A percentile compares a stretch with the other conserved stretches of the same genome.
These are phyloP conservation scores for Pachysandra terminalis DNA, from an alignment of 164 flowering plant species.

Conservation along the genomic window DNA sequence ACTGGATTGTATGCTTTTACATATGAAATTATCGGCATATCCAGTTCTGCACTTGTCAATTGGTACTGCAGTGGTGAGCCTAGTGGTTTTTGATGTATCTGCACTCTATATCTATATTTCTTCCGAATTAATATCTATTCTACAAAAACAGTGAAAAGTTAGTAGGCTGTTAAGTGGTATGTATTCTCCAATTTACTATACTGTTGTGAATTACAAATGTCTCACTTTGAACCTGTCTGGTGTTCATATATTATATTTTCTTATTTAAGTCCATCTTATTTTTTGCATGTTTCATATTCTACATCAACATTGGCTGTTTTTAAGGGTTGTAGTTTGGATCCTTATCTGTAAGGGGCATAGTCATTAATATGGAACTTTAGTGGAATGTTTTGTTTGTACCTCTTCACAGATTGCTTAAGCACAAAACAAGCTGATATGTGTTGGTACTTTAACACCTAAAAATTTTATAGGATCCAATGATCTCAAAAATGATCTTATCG, in stretches of 20 bases:
- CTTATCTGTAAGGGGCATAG: not conserved
- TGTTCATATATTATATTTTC: not conserved
- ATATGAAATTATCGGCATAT: too few species aligned
- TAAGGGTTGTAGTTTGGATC: not conserved
- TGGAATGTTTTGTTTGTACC: not conserved
- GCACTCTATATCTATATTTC: not conserved
- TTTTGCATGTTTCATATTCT: not conserved
- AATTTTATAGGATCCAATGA: conserved; percentile 81
- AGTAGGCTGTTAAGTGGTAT: not conserved
- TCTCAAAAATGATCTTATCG: conserved; percentile 85
- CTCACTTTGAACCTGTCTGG: not conserved
- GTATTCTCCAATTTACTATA: not conserved
- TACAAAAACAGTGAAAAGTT: not conserved
- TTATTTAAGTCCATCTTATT: not conserved
- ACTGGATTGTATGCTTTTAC: not conserved
- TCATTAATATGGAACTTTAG: not conserved
- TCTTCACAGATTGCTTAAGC: not conserved
- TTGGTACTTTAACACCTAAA: not conserved
- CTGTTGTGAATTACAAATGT: not conserved
- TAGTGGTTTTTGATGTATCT: not conserved
- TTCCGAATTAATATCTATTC: not conserved
- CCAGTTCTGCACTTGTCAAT: not conserved
- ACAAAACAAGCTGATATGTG: not conserved
- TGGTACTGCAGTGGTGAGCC: not conserved
- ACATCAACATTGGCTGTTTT: not conserved